phyloP scores from a whole-genome alignment of 768 basidiomycete species.

The Lentinus tigrinus region DNA sequence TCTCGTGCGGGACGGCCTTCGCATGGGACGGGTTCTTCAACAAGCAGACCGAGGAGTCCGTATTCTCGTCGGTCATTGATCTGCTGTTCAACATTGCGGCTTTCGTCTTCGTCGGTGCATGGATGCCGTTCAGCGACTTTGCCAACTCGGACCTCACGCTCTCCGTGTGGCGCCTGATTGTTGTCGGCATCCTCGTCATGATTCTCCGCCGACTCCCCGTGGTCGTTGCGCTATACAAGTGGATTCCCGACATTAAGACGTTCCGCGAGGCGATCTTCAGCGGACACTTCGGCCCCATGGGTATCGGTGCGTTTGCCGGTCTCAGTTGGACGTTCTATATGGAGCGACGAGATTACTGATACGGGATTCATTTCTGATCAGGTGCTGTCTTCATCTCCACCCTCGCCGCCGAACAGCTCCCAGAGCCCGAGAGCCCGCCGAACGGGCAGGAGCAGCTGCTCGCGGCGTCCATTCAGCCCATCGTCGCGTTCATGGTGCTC shows the following conservation, averaged over 20 bases:
- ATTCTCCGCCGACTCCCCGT: slow-evolving; percentile 79
- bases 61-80: slow-evolving; percentile 96
- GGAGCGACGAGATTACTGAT: background rate
- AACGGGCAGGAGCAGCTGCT: slow-evolving; percentile 63
- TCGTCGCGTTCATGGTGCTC: slow-evolving; percentile 93
- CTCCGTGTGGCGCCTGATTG: slow-evolving; percentile 80
- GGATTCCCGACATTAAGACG: slow-evolving; percentile 96
- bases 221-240: slow-evolving; percentile 82
- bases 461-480: slow-evolving; percentile 80
- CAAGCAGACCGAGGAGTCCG: slow-evolving; percentile 89
- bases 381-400: slow-evolving; percentile 95
- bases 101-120: slow-evolving; percentile 95
- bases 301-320: slow-evolving; percentile 50
- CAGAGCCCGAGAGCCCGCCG: slow-evolving; percentile 43
- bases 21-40: slow-evolving; percentile 97
- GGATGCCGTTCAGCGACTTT: slow-evolving; percentile 92
- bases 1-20: slow-evolving; percentile 93
- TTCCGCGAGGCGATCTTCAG: slow-evolving; percentile 91
- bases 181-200: slow-evolving; percentile 81
- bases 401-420: slow-evolving; percentile 64
- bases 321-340: background rate
- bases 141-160: slow-evolving; percentile 63
- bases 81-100: slow-evolving; percentile 93
- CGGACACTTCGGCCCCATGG: slow-evolving; percentile 93
- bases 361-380: slow-evolving; percentile 21